Base-by-base conservation (phyloP, 2,329 filamentous ascomycete genomes). In the Colletotrichum phormii region DNA sequence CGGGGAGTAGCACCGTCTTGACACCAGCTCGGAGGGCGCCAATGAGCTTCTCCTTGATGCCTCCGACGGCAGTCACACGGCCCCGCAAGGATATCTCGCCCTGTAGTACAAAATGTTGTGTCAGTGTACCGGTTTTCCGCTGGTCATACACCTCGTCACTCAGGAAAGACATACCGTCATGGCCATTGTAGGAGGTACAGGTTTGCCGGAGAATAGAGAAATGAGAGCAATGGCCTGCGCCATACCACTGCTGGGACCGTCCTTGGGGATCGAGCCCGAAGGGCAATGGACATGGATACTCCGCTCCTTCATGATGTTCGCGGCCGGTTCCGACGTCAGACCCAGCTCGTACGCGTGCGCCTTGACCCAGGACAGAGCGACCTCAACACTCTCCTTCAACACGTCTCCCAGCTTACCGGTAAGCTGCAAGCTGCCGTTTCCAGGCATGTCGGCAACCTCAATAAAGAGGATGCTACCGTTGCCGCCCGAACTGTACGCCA, bases 21-120 rank as follows among this genome's bases (percentile, higher is more conserved):
- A 99, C 96, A 33, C 97, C 97, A 2, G 97, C 97, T 67, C 96
- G 90, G 80, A 97, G 87, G 9, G 97, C 97, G 26, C 97, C 97
- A 80, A 99, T 98, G 65, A 98, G 88, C 83, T 99, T 99, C 89
- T 99, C 96, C 84, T 98, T 98, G 85, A 99, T 98, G 22, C 97
- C 97, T 65, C 97, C 97, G 46, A 99, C 97, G 31, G 96, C 95
- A 83, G 97, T 94, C 69, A 99, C 93, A 75, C 95, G 91, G 26
- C 97, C 97, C 54, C 97, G 90, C 31, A 99, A 90, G 69, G 93
- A 95, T 74, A 92, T 91, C 79, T 92, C 91, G 75, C 90, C 90
- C 88, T 90, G 80, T 82, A 69, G 57, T 42, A 72, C 54, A 69
- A 24, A 15, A 64, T 60, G 67, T 67, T 33, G 69, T 74, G 68